Evolutionary conservation across 2,329 filamentous ascomycete genomes (phyloP).

Genomic region (Aspergillus fischeri): DNA sequence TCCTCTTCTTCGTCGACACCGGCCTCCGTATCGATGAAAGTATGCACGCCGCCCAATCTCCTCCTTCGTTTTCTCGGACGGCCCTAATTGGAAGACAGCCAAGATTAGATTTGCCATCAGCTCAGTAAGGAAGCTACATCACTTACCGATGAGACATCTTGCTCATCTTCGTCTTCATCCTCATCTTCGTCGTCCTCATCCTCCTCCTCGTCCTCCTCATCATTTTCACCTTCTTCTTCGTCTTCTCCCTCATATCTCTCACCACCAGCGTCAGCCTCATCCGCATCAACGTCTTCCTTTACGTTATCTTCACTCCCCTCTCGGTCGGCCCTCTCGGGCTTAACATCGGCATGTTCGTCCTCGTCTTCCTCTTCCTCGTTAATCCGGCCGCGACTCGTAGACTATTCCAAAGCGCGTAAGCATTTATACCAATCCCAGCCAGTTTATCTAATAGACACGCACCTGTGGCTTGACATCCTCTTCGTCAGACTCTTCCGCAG

Average conservation of each 20-base stretch:
- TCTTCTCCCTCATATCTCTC: conserved; percentile 37
- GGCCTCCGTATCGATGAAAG: conserved; percentile 96
- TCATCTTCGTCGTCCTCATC: conserved; percentile 47
- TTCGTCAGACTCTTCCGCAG: conserved; percentile 68
- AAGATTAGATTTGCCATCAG: conserved; percentile 9
- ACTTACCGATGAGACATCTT: conserved; percentile 56
- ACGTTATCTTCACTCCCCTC: conserved; percentile 32
- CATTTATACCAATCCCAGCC: conserved; percentile 9
- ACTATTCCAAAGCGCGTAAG: conserved; percentile 20
- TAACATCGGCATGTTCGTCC: conserved; percentile 46
- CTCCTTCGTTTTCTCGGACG: conserved; percentile 76
- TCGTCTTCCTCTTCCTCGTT: conserved; percentile 35
- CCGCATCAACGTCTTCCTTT: conserved; percentile 44
- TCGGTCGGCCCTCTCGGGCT: conserved; percentile 19
- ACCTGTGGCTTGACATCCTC: conserved; percentile 46
- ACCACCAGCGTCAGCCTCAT: conserved; percentile 35
- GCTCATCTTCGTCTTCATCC: conserved; percentile 43
- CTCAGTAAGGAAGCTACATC: conserved; percentile 39
- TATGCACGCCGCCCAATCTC: conserved; percentile 64
- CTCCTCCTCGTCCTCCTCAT: conserved; percentile 44
- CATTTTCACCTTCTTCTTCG: conserved; percentile 32
- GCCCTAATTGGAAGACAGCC: conserved; percentile 40
- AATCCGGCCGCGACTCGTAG: conserved; percentile 14
- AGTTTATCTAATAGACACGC: conserved; percentile 21
- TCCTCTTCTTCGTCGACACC: conserved; percentile 95